phyloP scores from a whole-genome alignment of 305 asterid genomes.

The Coffea humblotiana region DNA sequence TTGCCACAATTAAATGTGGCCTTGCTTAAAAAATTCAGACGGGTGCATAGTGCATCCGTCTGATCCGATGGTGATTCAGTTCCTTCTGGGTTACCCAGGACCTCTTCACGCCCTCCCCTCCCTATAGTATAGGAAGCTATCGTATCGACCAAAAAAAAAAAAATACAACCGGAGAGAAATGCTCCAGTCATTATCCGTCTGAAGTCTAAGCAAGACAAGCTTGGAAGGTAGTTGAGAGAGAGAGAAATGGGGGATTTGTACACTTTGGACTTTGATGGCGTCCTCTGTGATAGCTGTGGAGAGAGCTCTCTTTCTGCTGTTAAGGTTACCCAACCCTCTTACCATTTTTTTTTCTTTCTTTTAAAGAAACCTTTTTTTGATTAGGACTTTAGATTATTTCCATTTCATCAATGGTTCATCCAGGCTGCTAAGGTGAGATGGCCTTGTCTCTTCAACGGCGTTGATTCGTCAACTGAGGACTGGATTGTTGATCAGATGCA shows the following conservation, averaged over 20 bases:
- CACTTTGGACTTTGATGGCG: constrained; percentile 95
- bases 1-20: too few species aligned
- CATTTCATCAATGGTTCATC: too few species aligned
- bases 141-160: too few species aligned
- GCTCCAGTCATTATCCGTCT: neutral
- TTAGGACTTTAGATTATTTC: too few species aligned
- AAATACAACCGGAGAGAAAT: neutral
- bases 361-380: too few species aligned
- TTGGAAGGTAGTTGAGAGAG: neutral
- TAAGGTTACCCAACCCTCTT: constrained; percentile 25
- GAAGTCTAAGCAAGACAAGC: too few species aligned
- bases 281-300: constrained; percentile 96
- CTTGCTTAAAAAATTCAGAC: too few species aligned
- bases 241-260: constrained; percentile 71
- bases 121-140: too few species aligned
- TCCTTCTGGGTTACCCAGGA: too few species aligned
- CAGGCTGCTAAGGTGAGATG: constrained; percentile 67
- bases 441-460: constrained; percentile 71
- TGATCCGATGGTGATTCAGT: too few species aligned
- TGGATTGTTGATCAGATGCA: constrained; percentile 98
- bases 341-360: neutral
- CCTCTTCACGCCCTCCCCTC: too few species aligned
- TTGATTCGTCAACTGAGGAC: constrained; percentile 66
- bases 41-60: too few species aligned
- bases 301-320: constrained; percentile 96